Evolutionary conservation across 768 basidiomycete genomes (phyloP).

Genomic region (Podaxis pistillaris): DNA sequence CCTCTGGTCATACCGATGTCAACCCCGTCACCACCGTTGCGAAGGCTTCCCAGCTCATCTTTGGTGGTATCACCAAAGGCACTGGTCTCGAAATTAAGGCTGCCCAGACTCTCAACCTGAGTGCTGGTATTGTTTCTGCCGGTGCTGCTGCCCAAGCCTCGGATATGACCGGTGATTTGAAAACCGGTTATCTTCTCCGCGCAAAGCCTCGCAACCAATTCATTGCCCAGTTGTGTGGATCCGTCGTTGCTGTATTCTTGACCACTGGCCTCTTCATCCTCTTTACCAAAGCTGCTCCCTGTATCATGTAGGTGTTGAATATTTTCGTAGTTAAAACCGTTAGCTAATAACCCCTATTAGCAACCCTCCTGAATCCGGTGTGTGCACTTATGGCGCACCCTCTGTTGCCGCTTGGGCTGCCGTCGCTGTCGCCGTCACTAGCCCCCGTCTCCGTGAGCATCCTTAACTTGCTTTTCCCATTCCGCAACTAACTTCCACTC

Average conservation of each 20-base stretch:
- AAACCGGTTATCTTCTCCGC: slow-evolving; percentile 67
- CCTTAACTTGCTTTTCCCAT: not conserved
- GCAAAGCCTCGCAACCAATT: slow-evolving; percentile 66
- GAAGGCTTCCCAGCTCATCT: slow-evolving; percentile 63
- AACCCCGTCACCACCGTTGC: slow-evolving; percentile 62
- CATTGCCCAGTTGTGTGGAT: slow-evolving; percentile 55
- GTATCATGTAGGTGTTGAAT: slow-evolving; percentile 43
- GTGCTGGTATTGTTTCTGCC: slow-evolving; percentile 52
- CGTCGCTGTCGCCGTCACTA: slow-evolving; percentile 50
- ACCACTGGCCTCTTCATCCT: slow-evolving; percentile 56
- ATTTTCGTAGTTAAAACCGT: not conserved
- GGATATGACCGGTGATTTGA: slow-evolving; percentile 69
- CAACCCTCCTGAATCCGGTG: slow-evolving; percentile 23
- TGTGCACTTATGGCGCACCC: slow-evolving; percentile 55
- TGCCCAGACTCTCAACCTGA: slow-evolving; percentile 47
- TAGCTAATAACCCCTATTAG: slow-evolving; percentile 16
- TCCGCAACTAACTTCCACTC: not conserved
- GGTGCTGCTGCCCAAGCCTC: slow-evolving; percentile 55
- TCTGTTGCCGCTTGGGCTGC: slow-evolving; percentile 57
- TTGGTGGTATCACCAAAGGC: slow-evolving; percentile 59
- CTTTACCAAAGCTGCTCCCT: slow-evolving; percentile 61
- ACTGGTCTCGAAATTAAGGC: slow-evolving; percentile 29
- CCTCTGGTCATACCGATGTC: slow-evolving; percentile 56
- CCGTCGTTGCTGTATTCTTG: slow-evolving; percentile 61
- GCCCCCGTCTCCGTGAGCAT: slow-evolving; percentile 42